Evolutionary conservation across 306 rosid genomes (phyloP).

Genomic region (Delonix regia): DNA sequence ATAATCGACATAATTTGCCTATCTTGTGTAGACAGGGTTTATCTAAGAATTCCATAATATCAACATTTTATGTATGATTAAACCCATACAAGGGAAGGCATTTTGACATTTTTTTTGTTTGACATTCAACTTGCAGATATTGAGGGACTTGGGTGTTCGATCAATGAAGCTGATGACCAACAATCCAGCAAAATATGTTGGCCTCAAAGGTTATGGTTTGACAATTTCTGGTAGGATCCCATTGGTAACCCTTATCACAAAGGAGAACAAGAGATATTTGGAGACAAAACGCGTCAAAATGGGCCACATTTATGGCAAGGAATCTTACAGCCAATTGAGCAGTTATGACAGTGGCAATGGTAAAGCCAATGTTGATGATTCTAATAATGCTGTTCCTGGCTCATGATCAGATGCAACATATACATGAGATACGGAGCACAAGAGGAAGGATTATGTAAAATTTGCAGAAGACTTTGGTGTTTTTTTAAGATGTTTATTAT

Average conservation of each 20-base stretch:
- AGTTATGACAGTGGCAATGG: slow-evolving; percentile 46
- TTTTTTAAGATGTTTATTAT: neutral
- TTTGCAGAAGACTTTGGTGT: neutral
- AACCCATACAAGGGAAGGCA: too few species aligned
- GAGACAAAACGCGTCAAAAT: slow-evolving; percentile 81
- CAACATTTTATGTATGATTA: neutral
- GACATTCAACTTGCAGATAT: slow-evolving; percentile 54
- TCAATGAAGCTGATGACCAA: slow-evolving; percentile 92
- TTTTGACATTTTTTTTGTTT: neutral
- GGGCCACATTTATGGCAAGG: slow-evolving; percentile 70
- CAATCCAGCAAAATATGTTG: slow-evolving; percentile 82
- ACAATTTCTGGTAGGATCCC: slow-evolving; percentile 78
- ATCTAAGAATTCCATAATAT: neutral
- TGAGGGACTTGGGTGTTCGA: slow-evolving; percentile 77
- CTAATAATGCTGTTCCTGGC: slow-evolving; percentile 35
- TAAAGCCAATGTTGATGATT: slow-evolving; percentile 34
- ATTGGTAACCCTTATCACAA: slow-evolving; percentile 65
- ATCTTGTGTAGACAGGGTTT: neutral
- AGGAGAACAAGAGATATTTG: slow-evolving; percentile 71
- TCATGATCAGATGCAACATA: slow-evolving; percentile 8
- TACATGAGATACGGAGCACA: neutral
- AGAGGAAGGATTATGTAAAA: neutral
- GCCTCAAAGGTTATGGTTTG: slow-evolving; percentile 88
- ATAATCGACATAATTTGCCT: neutral
- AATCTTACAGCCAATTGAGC: slow-evolving; percentile 39